These are phyloP conservation scores for Botryobasidium botryosum DNA, from an alignment of 768 basidiomycete species.

Conservation along the genomic window DNA sequence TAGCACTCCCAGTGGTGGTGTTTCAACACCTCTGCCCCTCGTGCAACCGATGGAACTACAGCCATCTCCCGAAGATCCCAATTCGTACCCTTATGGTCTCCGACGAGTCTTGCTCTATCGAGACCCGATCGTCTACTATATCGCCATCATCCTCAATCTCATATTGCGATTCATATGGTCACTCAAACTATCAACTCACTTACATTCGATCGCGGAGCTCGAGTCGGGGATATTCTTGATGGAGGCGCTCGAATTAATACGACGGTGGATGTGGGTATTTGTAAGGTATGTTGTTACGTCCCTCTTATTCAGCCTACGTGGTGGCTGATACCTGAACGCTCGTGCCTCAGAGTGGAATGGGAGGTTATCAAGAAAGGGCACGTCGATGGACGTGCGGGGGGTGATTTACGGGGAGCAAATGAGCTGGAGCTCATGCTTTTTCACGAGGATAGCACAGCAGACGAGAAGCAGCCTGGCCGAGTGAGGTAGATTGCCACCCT, in stretches of 20 bases:
- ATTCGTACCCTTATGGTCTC: constrained; percentile 46
- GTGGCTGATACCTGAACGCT: too few species aligned
- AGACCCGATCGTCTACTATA: constrained; percentile 61
- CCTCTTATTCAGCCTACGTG: too few species aligned
- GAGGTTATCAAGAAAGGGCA: constrained; percentile 52
- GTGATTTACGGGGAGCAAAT: too few species aligned
- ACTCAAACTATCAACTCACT: constrained; percentile 72
- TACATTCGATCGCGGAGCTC: constrained; percentile 65
- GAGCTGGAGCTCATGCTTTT: too few species aligned
- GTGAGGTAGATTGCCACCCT: too few species aligned
- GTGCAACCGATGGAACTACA: not conserved
- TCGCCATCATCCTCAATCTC: constrained; percentile 67
- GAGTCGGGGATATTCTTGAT: constrained; percentile 75
- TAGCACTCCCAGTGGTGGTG: not conserved
- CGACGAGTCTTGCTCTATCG: constrained; percentile 63
- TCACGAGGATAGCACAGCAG: too few species aligned
- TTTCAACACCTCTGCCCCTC: not conserved
- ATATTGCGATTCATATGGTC: constrained; percentile 88
- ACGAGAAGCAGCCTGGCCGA: too few species aligned
- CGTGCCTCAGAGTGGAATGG: constrained; percentile 97
- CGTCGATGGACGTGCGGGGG: constrained; percentile 5
- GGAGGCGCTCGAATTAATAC: constrained; percentile 73
- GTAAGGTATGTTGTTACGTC: too few species aligned
- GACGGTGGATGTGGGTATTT: constrained; percentile 98
- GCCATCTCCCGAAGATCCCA: not conserved